Percentiles rank a stretch among this genome's conserved stretches.
phyloP scores from a whole-genome alignment of 495 filamentous ascomycete species.

The Penicillium simplicissimum region DNA sequence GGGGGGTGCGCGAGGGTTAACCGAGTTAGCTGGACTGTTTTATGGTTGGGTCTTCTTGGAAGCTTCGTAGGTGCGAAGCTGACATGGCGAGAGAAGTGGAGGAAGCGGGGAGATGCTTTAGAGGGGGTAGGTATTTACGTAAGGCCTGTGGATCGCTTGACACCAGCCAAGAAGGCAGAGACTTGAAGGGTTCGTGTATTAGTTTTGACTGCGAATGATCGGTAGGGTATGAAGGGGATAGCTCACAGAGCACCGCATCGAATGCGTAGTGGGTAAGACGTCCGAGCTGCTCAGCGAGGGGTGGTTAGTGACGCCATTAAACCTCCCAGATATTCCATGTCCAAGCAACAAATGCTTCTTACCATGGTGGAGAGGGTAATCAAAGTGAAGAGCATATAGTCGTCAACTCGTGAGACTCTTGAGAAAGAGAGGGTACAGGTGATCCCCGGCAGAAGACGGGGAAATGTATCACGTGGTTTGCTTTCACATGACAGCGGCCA shows the following conservation, averaged over 20 bases:
- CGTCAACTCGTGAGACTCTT: background rate
- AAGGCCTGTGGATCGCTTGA: conserved; percentile 93
- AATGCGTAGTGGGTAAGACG: conserved; percentile 92
- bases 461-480: conserved; percentile 24
- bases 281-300: conserved; percentile 67
- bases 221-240: background rate
- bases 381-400: conserved; percentile 11
- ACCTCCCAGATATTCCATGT: background rate
- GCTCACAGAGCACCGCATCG: conserved; percentile 88
- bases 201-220: conserved; percentile 16
- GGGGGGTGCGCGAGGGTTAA: conserved; percentile 37
- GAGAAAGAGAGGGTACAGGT: conserved; percentile 11
- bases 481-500: conserved; percentile 34
- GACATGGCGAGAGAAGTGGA: conserved; percentile 1
- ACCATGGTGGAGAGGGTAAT: conserved; percentile 24
- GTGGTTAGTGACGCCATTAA: background rate
- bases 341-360: conserved; percentile 6
- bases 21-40: conserved; percentile 32
- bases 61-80: background rate
- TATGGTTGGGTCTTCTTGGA: background rate
- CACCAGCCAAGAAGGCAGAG: conserved; percentile 92
- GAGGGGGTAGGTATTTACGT: conserved; percentile 68
- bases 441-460: conserved; percentile 22
- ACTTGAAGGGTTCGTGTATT: conserved; percentile 51
- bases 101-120: conserved; percentile 2